phyloP scores from a whole-genome alignment of 225 moss, liverwort and hornwort species.

The Antitrichia curtipendula region DNA sequence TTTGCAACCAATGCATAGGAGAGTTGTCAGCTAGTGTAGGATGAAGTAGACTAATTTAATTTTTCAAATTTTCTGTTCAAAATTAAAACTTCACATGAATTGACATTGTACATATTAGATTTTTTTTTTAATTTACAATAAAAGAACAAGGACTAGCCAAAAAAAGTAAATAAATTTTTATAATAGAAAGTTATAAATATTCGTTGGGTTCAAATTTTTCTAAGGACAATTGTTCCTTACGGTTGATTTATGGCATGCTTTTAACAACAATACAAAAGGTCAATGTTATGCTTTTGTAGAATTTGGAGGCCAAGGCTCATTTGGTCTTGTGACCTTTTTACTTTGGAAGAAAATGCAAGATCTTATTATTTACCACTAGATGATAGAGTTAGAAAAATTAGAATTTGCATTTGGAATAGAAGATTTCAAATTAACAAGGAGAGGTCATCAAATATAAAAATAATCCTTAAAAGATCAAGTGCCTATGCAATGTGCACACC shows the following conservation, averaged over 20 bases:
- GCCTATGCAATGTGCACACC: fast-evolving
- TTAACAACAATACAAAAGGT: neutral
- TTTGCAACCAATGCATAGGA: neutral
- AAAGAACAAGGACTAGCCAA: neutral
- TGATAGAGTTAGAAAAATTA: neutral
- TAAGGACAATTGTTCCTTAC: fast-evolving
- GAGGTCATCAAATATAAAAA: neutral
- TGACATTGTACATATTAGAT: neutral
- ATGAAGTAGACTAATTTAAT: neutral
- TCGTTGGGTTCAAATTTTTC: neutral
- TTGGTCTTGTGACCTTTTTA: neutral
- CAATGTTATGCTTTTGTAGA: neutral
- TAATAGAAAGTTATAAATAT: neutral
- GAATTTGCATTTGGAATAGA: neutral
- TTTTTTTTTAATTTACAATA: neutral
- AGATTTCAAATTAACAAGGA: neutral
- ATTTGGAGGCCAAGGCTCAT: neutral
- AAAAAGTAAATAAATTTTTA: fast-evolving
- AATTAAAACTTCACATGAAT: neutral
- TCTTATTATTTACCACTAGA: neutral
- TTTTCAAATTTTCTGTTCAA: neutral
- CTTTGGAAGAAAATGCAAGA: fast-evolving
- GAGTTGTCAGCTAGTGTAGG: fast-evolving
- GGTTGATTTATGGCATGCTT: fast-evolving
- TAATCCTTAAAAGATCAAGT: neutral